These are phyloP conservation scores for Colletotrichum sp. DNA, from an alignment of 2,329 filamentous ascomycete species.

Conservation along the genomic window DNA sequence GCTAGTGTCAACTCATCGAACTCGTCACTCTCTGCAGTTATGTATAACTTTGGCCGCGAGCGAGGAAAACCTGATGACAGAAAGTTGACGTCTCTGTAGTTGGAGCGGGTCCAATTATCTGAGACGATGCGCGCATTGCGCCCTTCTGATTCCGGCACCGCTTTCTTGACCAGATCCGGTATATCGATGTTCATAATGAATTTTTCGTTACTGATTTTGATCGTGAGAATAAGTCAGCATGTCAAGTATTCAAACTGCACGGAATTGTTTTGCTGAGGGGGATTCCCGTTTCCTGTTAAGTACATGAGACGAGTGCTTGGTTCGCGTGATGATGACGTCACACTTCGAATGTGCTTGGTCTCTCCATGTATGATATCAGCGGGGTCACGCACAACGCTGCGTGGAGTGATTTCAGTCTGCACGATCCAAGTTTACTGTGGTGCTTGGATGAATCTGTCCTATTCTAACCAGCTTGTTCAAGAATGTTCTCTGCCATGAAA, in stretches of 20 bases:
- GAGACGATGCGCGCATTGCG: slow-evolving; percentile 35
- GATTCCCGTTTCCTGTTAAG: background rate
- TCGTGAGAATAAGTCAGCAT: background rate
- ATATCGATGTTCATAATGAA: slow-evolving; percentile 30
- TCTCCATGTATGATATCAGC: background rate
- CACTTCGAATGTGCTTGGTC: background rate
- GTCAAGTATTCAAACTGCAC: no score
- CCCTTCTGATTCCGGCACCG: slow-evolving; percentile 33
- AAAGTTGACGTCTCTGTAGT: slow-evolving; percentile 46
- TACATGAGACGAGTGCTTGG: background rate
- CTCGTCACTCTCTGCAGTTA: slow-evolving; percentile 46
- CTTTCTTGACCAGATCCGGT: slow-evolving; percentile 32
- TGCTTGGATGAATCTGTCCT: background rate
- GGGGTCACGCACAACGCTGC: background rate
- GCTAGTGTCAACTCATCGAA: slow-evolving; percentile 42
- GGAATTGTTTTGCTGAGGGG: no score
- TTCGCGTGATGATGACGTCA: slow-evolving; percentile 8
- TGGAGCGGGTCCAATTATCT: slow-evolving; percentile 34
- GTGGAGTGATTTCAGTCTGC: background rate
- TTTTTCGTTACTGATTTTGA: background rate
- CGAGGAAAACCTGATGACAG: slow-evolving; percentile 45
- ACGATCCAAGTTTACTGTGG: background rate
- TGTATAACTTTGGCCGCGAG: slow-evolving; percentile 41
- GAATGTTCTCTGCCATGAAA: accelerated
- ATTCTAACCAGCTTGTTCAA: accelerated